Evolutionary conservation across 2,329 filamentous ascomycete species (phyloP), one percentile per base, ranked within the genome.

Genomic region (Beauveria asiatica): DNA sequence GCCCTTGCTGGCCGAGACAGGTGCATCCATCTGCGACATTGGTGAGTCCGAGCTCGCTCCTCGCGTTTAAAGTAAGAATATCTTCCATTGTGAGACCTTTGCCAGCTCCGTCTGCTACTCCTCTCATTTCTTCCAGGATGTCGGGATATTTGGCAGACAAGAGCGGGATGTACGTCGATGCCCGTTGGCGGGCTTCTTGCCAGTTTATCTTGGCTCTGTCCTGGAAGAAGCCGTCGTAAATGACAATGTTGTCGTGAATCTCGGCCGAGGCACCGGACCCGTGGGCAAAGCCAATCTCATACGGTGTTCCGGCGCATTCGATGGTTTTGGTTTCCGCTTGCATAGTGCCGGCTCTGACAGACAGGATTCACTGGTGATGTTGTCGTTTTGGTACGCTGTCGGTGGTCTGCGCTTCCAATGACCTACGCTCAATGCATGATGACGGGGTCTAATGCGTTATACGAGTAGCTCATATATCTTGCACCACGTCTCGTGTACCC

Each of bases 1-100:
- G 8, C 13, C 54, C 54, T 2, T 17, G 54, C 27, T 57, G 54
- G 25, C 42, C 10, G 16, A 57, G 42, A 27, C 54, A 46, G 42
- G 54, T 57, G 45, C 54, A 57, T 4, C 54, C 54, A 27, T 57
- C 54, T 9, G 54, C 54, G 30, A 57, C n/a, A 19, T 57, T 57
- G 17, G 54, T 57, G 19, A 57, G 54, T 5, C 54, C 54, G 11
- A 57, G 54, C 27, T 57, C 54, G 45, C 54, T 57, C 17, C 54
- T 44, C 5, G 27, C n/a, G n/a, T 57, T 57, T 3, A 57, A 13
- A 1, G 54, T 48, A 27, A 57, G 54, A 19, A 57, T 48, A n/a
- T 57, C 54, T 17, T 48, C 17, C 42, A 48, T 57, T 17, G 5
- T 16, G 4, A 57, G 42, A 17, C 42, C 42, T 21, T 37, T 44